A percentile compares a stretch with the other conserved stretches of the same genome.
Conservation (phyloP, 345 rosid species). For the Erodium maritimum region DNA sequence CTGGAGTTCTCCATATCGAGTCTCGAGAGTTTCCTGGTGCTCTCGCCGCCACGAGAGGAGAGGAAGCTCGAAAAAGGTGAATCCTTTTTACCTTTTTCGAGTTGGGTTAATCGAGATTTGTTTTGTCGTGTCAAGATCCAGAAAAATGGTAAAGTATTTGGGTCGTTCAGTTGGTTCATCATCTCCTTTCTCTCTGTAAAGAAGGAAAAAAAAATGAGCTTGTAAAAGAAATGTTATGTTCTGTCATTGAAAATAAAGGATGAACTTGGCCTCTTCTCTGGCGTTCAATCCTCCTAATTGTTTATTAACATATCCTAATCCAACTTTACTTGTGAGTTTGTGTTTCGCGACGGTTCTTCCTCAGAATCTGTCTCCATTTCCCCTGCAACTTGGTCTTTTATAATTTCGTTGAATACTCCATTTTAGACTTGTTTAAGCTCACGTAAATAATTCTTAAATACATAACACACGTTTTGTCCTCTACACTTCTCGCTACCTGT, state of each 20-base stretch:
- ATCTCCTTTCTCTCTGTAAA: constrained; percentile 23
- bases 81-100: neutral
- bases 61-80: too few relatives aligned
- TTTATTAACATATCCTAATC: neutral
- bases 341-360: constrained; percentile 6
- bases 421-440: constrained; percentile 7
- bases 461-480: constrained; percentile 9
- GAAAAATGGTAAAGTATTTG: constrained; percentile 8
- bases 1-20: constrained; percentile 8
- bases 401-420: constrained; percentile 6
- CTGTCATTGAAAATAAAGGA: constrained; percentile 11
- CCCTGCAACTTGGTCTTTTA: constrained; percentile 42
- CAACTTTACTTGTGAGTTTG: neutral
- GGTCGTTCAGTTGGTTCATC: neutral
- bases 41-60: too few relatives aligned
- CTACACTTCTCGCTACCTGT: neutral
- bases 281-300: neutral
- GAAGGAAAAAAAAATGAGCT: too few relatives aligned
- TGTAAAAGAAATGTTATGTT: neutral
- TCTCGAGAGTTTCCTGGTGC: too few relatives aligned
- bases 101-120: constrained; percentile 8
- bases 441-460: neutral
- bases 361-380: constrained; percentile 29
- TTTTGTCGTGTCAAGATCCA: neutral
- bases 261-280: constrained; percentile 21